Evolutionary conservation across 176 grass and related monocot genomes (phyloP).

Genomic region (Musa itinerans): DNA sequence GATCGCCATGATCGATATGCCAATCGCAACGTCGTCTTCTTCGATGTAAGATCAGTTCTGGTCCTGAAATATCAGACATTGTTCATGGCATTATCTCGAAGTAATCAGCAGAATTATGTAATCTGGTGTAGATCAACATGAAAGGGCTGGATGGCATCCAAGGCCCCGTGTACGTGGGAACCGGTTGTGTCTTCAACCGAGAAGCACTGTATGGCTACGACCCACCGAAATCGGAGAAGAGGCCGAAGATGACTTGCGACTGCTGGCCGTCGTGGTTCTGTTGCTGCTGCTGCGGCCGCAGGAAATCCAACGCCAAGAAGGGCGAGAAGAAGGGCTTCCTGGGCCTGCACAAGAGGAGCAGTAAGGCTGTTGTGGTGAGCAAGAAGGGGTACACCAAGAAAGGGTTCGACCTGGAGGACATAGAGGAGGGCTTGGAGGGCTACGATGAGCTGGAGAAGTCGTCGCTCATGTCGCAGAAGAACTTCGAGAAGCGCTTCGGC

Average conservation of each 20-base stretch:
- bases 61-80: background rate
- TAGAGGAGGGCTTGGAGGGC: conserved; percentile 87
- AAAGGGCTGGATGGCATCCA: conserved; percentile 93
- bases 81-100: too few species aligned
- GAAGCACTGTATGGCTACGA: conserved; percentile 90
- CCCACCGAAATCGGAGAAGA: conserved; percentile 63
- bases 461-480: conserved; percentile 98
- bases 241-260: conserved; percentile 94
- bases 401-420: conserved; percentile 94
- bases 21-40: conserved; percentile 90
- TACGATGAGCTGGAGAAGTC: conserved; percentile 85
- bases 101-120: background rate
- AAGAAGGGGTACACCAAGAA: conserved; percentile 69
- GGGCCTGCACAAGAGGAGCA: conserved; percentile 51
- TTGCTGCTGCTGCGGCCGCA: conserved; percentile 71
- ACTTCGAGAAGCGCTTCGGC: conserved; percentile 87
- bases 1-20: conserved; percentile 76
- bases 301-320: conserved; percentile 39
- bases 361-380: conserved; percentile 12
- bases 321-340: conserved; percentile 43
- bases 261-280: conserved; percentile 98
- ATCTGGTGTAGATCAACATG: conserved; percentile 77
- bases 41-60: conserved; percentile 39
- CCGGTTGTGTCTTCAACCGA: conserved; percentile 72
- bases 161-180: conserved; percentile 86